phyloP scores from a whole-genome alignment of 129 eudicot species.

The Centrapalus pauciflorus region DNA sequence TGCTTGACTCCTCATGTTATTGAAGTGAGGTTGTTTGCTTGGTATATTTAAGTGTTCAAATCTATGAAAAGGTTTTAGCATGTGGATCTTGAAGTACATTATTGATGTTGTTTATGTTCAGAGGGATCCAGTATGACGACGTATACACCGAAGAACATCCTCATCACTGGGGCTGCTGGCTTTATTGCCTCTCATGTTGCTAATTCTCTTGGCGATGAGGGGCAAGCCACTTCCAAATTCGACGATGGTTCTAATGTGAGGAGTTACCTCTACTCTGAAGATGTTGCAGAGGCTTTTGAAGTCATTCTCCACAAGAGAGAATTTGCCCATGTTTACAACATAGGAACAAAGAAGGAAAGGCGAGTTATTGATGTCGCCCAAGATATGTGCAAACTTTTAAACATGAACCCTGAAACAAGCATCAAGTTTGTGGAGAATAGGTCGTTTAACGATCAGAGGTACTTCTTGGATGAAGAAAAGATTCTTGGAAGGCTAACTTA shows the following conservation, averaged over 20 bases:
- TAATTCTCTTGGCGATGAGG: constrained; percentile 4
- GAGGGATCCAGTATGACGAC: too few species aligned
- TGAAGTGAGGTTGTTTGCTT: too few species aligned
- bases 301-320: constrained; percentile 3
- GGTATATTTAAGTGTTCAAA: too few species aligned
- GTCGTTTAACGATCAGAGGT: constrained; percentile 5
- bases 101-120: too few species aligned
- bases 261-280: constrained; percentile 5
- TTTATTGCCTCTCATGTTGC: too few species aligned
- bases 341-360: constrained; percentile 3
- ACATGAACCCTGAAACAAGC: not conserved
- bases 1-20: too few species aligned
- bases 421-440: constrained; percentile 8
- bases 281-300: constrained; percentile 12
- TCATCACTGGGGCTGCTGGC: too few species aligned
- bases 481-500: too few species aligned
- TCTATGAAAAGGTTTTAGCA: too few species aligned
- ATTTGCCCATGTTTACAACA: constrained; percentile 5
- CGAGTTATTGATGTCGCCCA: constrained; percentile 4
- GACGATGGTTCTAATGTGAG: constrained; percentile 11
- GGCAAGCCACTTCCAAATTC: not conserved
- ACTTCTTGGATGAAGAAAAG: constrained; percentile 3
- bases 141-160: too few species aligned
- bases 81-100: too few species aligned
- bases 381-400: not conserved